A percentile compares a stretch with the other conserved stretches of the same genome.
Conservation (phyloP, 352 stramenopile genomes). For the Globisporangium cystogenes region DNA sequence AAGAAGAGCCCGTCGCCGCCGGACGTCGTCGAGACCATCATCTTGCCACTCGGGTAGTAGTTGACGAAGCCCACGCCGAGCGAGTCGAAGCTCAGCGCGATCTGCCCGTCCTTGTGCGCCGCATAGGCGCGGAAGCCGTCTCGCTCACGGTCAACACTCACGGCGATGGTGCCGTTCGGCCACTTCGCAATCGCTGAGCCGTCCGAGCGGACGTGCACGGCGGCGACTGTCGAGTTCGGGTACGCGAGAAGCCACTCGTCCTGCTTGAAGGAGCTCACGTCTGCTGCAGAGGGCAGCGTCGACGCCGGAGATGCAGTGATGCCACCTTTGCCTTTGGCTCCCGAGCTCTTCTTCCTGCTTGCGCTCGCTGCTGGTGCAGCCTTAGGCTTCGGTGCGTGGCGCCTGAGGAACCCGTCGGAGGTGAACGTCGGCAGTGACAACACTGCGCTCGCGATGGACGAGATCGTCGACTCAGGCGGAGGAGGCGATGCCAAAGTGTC, state of each 20-base stretch:
- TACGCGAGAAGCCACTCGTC: conserved; percentile 34
- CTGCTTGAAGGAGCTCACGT: conserved; percentile 23
- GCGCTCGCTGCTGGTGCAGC: not conserved
- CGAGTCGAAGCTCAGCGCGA: conserved; percentile 65
- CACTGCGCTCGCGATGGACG: conserved; percentile 45
- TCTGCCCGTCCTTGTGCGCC: conserved; percentile 56
- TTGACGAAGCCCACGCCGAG: conserved; percentile 72
- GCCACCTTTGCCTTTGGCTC: not conserved
- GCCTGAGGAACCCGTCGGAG: conserved; percentile 29
- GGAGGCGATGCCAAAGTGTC: not conserved
- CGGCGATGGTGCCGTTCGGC: conserved; percentile 51
- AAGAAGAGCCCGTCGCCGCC: conserved; percentile 55
- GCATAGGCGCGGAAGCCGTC: conserved; percentile 64
- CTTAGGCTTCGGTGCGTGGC: conserved; percentile 24
- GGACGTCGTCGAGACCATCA: conserved; percentile 68
- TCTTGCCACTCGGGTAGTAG: conserved; percentile 67
- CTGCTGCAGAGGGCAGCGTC: not conserved
- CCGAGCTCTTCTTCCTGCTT: conserved; percentile 2
- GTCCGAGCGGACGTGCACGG: conserved; percentile 48
- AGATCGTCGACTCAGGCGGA: conserved; percentile 10
- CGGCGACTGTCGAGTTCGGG: conserved; percentile 40
- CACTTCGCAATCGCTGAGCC: conserved; percentile 67
- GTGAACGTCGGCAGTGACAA: conserved; percentile 44
- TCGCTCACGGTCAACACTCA: conserved; percentile 61
- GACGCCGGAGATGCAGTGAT: not conserved